phyloP scores from a whole-genome alignment of 1,284 basidiomycete genomes.

The Ustilago hordei region DNA sequence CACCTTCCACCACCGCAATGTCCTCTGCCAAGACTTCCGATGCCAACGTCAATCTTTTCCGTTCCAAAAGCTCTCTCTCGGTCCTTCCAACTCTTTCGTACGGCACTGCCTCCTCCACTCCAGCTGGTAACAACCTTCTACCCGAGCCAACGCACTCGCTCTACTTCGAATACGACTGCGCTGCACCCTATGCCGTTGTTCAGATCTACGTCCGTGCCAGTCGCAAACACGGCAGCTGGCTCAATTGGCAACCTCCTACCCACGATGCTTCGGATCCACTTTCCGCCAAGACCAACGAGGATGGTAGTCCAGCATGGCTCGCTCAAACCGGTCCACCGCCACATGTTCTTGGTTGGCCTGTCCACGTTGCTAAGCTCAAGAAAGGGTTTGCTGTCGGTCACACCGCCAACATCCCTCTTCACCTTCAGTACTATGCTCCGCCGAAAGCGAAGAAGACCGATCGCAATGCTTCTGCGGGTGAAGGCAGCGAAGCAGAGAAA shows the following conservation, averaged over 20 bases:
- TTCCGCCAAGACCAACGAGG: constrained; percentile 6
- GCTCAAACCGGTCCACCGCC: constrained; percentile 56
- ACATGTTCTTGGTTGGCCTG: constrained; percentile 63
- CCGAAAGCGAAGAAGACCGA: constrained; percentile 33
- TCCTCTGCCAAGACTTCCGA: constrained; percentile 7
- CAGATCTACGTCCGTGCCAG: constrained; percentile 63
- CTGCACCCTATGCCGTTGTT: constrained; percentile 55
- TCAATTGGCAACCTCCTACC: constrained; percentile 25
- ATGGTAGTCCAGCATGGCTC: constrained; percentile 24
- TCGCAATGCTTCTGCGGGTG: neutral
- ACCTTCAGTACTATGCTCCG: constrained; percentile 57
- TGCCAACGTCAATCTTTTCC: constrained; percentile 32
- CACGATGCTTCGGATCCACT: constrained; percentile 18
- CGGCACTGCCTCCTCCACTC: constrained; percentile 6
- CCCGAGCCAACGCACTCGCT: constrained; percentile 57
- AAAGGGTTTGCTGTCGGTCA: constrained; percentile 52
- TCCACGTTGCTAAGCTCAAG: constrained; percentile 53
- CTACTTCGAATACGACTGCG: constrained; percentile 65
- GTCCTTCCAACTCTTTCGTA: constrained; percentile 39
- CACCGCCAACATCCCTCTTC: constrained; percentile 42
- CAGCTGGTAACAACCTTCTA: constrained; percentile 13
- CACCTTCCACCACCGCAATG: neutral
- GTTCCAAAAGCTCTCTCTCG: constrained; percentile 33
- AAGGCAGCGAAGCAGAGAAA: constrained; percentile 13
- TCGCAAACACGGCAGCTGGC: constrained; percentile 65